Conservation (phyloP, 768 basidiomycete species). For the Austroboletus eburneus region DNA sequence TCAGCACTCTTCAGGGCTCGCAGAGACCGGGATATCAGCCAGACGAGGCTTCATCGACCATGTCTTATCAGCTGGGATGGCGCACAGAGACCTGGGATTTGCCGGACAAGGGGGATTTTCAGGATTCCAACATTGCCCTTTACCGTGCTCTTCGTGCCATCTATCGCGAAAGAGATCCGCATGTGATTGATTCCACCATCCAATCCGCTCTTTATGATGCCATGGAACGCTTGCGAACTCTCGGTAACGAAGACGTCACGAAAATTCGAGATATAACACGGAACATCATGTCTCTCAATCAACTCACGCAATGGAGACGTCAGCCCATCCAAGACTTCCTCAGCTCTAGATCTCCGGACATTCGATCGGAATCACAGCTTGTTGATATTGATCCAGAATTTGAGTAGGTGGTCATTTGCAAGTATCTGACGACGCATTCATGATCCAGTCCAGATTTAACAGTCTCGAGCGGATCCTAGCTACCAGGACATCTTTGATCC, state of each 20-base stretch:
- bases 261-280: conserved; percentile 67
- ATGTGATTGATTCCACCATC: conserved; percentile 45
- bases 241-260: conserved; percentile 77
- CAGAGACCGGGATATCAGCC: conserved; percentile 31
- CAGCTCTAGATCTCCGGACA: conserved; percentile 33
- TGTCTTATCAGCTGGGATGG: conserved; percentile 86
- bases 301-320: conserved; percentile 64
- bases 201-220: conserved; percentile 53
- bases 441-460: conserved; percentile 51
- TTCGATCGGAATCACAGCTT: conserved; percentile 40
- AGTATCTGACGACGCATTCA: conserved; percentile 5
- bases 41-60: conserved; percentile 35
- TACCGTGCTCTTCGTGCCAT: conserved; percentile 79
- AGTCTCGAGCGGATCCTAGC: conserved; percentile 76
- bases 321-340: conserved; percentile 23
- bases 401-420: conserved; percentile 48
- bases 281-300: conserved; percentile 77
- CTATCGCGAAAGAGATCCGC: conserved; percentile 68
- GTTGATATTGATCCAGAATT: conserved; percentile 50
- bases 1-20: conserved; percentile 52
- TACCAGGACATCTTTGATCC: conserved; percentile 77
- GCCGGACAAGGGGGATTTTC: conserved; percentile 51
- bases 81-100: conserved; percentile 94
- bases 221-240: conserved; percentile 54
- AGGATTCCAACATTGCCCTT: conserved; percentile 52